These are phyloP conservation scores for Xylariaceae sp. DNA, from an alignment of 2,329 filamentous ascomycete species.

Conservation along the genomic window DNA sequence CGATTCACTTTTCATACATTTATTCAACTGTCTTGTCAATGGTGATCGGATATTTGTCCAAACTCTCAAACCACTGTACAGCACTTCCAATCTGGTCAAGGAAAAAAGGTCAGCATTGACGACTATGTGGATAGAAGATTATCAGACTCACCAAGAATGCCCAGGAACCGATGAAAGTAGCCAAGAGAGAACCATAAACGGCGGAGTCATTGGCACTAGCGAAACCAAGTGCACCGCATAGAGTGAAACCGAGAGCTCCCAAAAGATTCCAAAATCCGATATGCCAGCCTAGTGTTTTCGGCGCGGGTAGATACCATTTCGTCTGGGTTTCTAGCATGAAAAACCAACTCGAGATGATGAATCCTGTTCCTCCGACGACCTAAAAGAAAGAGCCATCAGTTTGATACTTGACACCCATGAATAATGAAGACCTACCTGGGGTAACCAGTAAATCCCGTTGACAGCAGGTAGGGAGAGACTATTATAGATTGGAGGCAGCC, in stretches of 20 bases:
- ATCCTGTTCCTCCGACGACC: constrained; percentile 10
- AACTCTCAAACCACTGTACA: constrained; percentile 14
- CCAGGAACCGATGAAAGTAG: constrained; percentile 14
- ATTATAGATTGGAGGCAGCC: constrained; percentile 8
- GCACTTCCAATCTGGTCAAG: constrained; percentile 8
- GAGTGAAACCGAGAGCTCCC: constrained; percentile 9
- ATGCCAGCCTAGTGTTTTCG: constrained; percentile 10
- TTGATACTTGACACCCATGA: not conserved
- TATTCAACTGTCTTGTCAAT: not conserved
- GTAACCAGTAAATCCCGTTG: constrained; percentile 12
- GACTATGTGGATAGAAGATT: not conserved
- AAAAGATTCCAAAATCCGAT: constrained; percentile 16
- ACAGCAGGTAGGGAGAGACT: constrained; percentile 4
- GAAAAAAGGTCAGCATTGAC: not conserved
- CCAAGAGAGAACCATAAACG: constrained; percentile 7
- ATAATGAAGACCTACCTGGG: constrained; percentile 8
- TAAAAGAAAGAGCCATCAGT: not conserved
- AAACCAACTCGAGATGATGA: constrained; percentile 11
- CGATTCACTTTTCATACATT: too few relatives aligned
- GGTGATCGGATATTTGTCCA: constrained; percentile 11
- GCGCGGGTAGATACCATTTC: constrained; percentile 12
- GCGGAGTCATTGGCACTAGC: constrained; percentile 6
- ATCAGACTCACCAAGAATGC: constrained; percentile 8
- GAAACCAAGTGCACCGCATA: constrained; percentile 11
- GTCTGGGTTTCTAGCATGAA: constrained; percentile 14